Conservation (phyloP, 176 grass and related monocot species). For the sorghum (Sorghum bicolor) region DNA sequence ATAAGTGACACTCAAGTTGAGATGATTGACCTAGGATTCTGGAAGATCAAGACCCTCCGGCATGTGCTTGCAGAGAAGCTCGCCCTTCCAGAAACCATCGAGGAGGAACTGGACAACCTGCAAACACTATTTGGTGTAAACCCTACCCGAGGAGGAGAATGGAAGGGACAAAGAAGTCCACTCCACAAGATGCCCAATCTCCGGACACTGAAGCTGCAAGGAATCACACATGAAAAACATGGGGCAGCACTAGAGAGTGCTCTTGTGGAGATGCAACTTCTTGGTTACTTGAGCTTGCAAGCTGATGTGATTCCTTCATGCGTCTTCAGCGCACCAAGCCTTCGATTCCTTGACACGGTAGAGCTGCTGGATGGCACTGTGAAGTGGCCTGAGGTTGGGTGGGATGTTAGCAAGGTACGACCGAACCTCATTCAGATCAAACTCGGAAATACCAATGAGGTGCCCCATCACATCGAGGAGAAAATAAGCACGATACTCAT, state of each 20-base stretch:
- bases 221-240: neutral
- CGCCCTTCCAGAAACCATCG: neutral
- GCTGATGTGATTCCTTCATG: neutral
- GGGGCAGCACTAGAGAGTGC: neutral
- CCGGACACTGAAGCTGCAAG: neutral
- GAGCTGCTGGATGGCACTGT: too few relatives aligned
- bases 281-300: neutral
- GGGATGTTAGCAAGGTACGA: too few relatives aligned
- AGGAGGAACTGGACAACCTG: neutral
- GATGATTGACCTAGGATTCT: neutral
- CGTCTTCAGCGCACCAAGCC: neutral
- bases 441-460: too few relatives aligned
- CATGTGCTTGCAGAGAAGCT: neutral
- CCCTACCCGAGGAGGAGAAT: neutral
- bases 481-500: too few relatives aligned
- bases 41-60: neutral
- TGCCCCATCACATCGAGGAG: too few relatives aligned
- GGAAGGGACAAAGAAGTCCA: neutral
- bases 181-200: neutral
- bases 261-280: neutral
- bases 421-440: too few relatives aligned
- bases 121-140: neutral
- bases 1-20: neutral
- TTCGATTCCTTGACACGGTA: neutral
- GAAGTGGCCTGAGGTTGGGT: too few relatives aligned